phyloP scores from a whole-genome alignment of 2,329 filamentous ascomycete genomes.

The Zasmidium angulare region DNA sequence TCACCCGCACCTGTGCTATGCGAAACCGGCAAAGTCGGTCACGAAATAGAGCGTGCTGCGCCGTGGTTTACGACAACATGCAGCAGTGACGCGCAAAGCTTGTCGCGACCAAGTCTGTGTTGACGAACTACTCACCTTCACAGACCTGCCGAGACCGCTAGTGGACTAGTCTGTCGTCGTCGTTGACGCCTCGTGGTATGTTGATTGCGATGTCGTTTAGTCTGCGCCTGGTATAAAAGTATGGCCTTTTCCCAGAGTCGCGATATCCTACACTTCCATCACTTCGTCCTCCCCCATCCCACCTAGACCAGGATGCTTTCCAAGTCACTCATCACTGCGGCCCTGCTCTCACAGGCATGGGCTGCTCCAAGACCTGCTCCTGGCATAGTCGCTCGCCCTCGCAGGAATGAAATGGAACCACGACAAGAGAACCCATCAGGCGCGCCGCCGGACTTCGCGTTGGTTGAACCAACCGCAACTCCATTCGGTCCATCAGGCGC shows the following conservation, averaged over 20 bases:
- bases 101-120: background rate
- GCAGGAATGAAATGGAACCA: slow-evolving; percentile 3
- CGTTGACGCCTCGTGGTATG: background rate
- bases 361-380: background rate
- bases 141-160: background rate
- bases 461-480: slow-evolving; percentile 8
- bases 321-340: background rate
- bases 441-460: slow-evolving; percentile 21
- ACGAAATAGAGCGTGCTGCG: background rate
- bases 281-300: background rate
- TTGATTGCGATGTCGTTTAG: background rate
- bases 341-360: background rate
- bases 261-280: background rate
- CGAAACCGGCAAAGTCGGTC: background rate
- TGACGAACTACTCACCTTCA: too few relatives aligned
- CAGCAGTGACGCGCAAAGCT: background rate
- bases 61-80: background rate
- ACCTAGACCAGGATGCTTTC: background rate
- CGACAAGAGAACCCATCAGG: slow-evolving; percentile 8
- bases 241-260: background rate
- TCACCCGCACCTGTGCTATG: background rate
- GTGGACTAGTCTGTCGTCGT: background rate
- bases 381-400: slow-evolving; percentile 6
- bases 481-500: slow-evolving; percentile 33
- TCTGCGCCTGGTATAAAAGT: background rate